Conservation (phyloP, 371 early-diverging fungal species). For the Smittium culicis region DNA sequence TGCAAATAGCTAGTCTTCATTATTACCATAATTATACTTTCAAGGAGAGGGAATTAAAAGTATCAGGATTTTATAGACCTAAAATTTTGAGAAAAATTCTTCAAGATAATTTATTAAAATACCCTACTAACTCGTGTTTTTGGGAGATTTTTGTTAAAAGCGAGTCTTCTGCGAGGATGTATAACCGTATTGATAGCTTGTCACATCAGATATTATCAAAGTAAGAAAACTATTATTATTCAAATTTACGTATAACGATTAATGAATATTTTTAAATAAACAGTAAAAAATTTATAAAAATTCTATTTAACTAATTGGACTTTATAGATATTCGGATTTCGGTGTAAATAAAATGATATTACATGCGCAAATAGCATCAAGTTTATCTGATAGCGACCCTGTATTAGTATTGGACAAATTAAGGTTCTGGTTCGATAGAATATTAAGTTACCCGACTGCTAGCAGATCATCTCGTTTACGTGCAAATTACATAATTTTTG, state of each 20-base stretch:
- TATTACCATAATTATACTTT: neutral
- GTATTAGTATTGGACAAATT: neutral
- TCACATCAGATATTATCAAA: neutral
- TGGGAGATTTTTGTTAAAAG: neutral
- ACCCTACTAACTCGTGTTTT: conserved; percentile 6
- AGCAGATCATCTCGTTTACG: neutral
- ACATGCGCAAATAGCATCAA: neutral
- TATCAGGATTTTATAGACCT: neutral
- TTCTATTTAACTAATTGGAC: too few species aligned
- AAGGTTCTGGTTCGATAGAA: neutral
- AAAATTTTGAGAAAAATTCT: neutral
- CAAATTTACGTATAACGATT: too few species aligned
- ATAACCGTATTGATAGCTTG: neutral
- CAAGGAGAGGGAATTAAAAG: neutral
- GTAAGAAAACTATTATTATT: too few species aligned
- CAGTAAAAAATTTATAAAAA: too few species aligned
- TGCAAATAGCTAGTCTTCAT: conserved; percentile 1
- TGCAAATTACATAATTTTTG: neutral
- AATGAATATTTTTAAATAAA: too few species aligned
- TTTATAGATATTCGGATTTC: neutral
- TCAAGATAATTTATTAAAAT: neutral
- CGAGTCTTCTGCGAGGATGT: neutral
- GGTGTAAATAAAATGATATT: neutral
- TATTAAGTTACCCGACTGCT: neutral
- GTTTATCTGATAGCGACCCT: neutral